Conservation (phyloP, 805 yeast species). For the Cyberlindnera euphorbiae region DNA sequence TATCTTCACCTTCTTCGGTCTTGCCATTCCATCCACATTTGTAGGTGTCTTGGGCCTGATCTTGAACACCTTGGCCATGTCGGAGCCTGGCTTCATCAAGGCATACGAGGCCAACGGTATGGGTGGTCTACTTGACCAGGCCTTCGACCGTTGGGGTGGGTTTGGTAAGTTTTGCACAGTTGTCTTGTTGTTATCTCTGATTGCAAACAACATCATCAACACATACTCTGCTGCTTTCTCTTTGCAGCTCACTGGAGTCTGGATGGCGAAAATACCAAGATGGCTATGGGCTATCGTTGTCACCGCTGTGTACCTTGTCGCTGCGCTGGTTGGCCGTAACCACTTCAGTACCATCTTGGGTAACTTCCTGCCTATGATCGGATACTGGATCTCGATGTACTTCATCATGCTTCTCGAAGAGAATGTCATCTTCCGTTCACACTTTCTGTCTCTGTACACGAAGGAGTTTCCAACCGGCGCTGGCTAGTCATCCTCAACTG, state of each 20-base stretch:
- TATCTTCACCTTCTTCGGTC: conserved; percentile 58
- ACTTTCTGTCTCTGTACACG: conserved; percentile 37
- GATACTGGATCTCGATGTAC: conserved; percentile 86
- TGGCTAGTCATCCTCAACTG: too few relatives aligned
- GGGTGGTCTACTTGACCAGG: conserved; percentile 68
- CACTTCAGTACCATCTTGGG: conserved; percentile 69
- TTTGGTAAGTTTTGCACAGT: conserved; percentile 73
- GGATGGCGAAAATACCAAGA: conserved; percentile 62
- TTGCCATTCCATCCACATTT: conserved; percentile 65
- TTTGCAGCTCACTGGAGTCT: conserved; percentile 56
- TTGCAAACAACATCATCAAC: conserved; percentile 78
- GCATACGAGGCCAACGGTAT: conserved; percentile 58
- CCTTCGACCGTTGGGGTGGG: conserved; percentile 67
- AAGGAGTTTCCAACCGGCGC: conserved; percentile 36
- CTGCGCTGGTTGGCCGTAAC: conserved; percentile 72
- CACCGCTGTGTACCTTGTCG: conserved; percentile 58
- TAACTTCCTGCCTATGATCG: conserved; percentile 86
- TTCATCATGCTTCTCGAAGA: conserved; percentile 68
- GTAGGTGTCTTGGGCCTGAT: conserved; percentile 72
- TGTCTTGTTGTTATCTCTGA: conserved; percentile 64
- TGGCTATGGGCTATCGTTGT: conserved; percentile 69
- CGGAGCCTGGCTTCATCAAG: conserved; percentile 49
- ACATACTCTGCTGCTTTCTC: conserved; percentile 79
- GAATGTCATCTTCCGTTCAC: conserved; percentile 60
- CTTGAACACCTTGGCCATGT: conserved; percentile 61